Conservation (phyloP, 306 rosid genomes). For the Ceratonia siliqua region DNA sequence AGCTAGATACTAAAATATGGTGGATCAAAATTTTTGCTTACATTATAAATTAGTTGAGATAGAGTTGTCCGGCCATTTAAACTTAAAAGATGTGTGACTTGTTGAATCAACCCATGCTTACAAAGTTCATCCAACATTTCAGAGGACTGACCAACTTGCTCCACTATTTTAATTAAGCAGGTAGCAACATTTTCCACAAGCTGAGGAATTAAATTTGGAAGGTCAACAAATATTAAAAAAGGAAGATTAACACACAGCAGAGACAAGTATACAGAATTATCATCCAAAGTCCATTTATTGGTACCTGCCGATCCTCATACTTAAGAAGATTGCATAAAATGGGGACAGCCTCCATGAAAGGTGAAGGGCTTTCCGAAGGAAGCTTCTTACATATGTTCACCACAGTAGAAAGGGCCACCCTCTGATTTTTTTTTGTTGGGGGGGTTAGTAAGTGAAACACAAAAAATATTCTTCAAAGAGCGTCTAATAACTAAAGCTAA, state of each 20-base stretch:
- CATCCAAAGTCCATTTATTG: constrained; percentile 13
- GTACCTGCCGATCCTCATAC: constrained; percentile 91
- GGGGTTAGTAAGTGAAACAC: constrained; percentile 8
- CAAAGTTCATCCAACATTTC: constrained; percentile 89
- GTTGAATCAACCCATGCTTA: constrained; percentile 75
- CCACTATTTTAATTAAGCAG: constrained; percentile 80
- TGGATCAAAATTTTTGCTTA: constrained; percentile 37
- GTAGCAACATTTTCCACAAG: constrained; percentile 85
- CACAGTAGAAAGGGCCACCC: constrained; percentile 95
- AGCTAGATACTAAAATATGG: constrained; percentile 3
- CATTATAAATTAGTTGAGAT: constrained; percentile 69
- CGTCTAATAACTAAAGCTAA: constrained; percentile 7
- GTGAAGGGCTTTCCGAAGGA: constrained; percentile 78
- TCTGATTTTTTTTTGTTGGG: constrained; percentile 53
- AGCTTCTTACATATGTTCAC: constrained; percentile 93
- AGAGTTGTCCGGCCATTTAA: constrained; percentile 62
- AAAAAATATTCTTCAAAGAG: constrained; percentile 7
- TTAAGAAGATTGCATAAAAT: constrained; percentile 91
- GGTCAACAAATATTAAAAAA: constrained; percentile 31
- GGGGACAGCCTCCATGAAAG: constrained; percentile 93
- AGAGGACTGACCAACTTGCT: constrained; percentile 64
- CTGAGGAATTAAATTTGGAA: constrained; percentile 50
- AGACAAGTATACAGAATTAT: not conserved
- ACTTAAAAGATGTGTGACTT: constrained; percentile 64
- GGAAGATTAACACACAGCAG: constrained; percentile 7